A percentile compares a stretch with the other conserved stretches of the same genome.
Conservation (phyloP, 2,329 filamentous ascomycete species). For the Aureobasidium sp. region DNA sequence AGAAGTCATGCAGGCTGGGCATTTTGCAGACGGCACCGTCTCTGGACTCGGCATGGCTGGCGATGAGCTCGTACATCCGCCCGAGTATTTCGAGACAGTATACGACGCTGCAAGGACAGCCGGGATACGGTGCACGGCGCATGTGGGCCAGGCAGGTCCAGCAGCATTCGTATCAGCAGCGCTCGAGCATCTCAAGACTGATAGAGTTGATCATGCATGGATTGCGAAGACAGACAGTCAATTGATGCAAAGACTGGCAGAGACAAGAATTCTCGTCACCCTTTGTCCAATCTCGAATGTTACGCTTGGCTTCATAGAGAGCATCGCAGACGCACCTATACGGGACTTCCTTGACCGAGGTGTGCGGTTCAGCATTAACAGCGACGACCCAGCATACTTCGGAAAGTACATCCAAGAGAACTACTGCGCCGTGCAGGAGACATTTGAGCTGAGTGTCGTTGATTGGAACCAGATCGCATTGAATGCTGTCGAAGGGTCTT, state of each 20-base stretch:
- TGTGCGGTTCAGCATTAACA: constrained; percentile 14
- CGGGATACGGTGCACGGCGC: constrained; percentile 6
- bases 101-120: constrained; percentile 7
- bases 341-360: constrained; percentile 2
- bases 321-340: constrained; percentile 4
- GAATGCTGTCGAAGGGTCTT: constrained; percentile 14
- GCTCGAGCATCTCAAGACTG: background rate
- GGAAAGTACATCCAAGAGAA: constrained; percentile 17
- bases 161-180: constrained; percentile 7
- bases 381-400: constrained; percentile 20
- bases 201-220: constrained; percentile 18
- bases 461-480: background rate
- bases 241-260: constrained; percentile 10
- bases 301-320: constrained; percentile 8
- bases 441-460: background rate
- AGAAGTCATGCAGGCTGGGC: background rate
- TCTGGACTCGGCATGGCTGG: constrained; percentile 14
- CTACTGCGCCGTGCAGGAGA: constrained; percentile 11
- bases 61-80: constrained; percentile 18
- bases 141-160: constrained; percentile 15
- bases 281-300: constrained; percentile 20
- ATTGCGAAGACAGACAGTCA: constrained; percentile 8
- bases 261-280: constrained; percentile 16
- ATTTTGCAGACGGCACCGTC: constrained; percentile 6
- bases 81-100: constrained; percentile 13